Evolutionary conservation across 257 asterid species (phyloP), one percentile per base, ranked within the genome.

Genomic region (Nyctanthes arbortristis): DNA sequence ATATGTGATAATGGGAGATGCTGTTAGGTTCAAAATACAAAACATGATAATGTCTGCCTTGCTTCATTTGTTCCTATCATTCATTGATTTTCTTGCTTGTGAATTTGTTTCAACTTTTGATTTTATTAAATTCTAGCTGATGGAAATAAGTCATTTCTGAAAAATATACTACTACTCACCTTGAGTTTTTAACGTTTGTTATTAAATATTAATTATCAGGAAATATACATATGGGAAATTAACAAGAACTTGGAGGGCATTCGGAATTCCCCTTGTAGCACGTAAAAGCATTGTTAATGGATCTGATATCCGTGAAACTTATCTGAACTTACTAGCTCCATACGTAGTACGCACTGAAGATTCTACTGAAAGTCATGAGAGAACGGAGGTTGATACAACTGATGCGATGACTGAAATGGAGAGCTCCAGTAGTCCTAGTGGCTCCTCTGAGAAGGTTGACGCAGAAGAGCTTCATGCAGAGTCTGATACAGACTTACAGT

Each of bases 181-280:
- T 67, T 45, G 7, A 6, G 33, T 56, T 69, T 58, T 62, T 16
- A 32, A 75, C 59, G 62, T 72, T 12, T 74, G 32, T 78, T 66
- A 68, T 63, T 43, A 35, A 62, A 22, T 18, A 73, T 73, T 25
- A 66, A 49, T 73, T 64, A 31, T n/a, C 96, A 91, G 97, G 79
- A 85, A 82, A 75, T 58, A 36, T 31, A 20, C 63, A 59, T n/a
- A 30, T 36, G 91, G 95, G 77, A 82, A 77, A 78, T 75, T 56
- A 63, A 71, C 77, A 54, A 72, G 84, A 57, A 76, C 61, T 59
- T 79, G 89, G 96, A 88, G 80, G 82, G 61, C 90, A 69, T 88
- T 89, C 63, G 96, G 99, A 66, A 59, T 91, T 75, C 99, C 97
- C 56, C 75, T 94, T 30, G 82, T 89, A 39, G 79, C 86, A 34